phyloP scores from a whole-genome alignment of 2,329 filamentous ascomycete species.

The Macrophomina phaseolina region DNA sequence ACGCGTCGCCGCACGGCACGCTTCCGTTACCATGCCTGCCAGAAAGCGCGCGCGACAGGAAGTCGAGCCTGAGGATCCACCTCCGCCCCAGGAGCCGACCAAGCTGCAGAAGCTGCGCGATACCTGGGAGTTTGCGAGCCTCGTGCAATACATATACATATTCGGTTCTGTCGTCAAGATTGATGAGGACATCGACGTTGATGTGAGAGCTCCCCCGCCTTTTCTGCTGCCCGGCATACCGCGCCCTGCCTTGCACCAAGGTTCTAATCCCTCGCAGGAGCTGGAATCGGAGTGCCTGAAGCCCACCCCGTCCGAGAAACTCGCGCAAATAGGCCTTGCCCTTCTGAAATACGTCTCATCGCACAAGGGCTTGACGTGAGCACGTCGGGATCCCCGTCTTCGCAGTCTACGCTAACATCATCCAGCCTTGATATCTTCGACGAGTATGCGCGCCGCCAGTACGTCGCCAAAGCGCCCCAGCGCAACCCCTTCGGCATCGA shows the following conservation, averaged over 20 bases:
- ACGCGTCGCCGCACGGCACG: slow-evolving; percentile 44
- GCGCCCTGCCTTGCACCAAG: slow-evolving; percentile 28
- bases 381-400: slow-evolving; percentile 32
- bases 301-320: slow-evolving; percentile 70
- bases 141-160: slow-evolving; percentile 91
- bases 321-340: slow-evolving; percentile 82
- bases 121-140: slow-evolving; percentile 94
- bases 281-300: slow-evolving; percentile 88
- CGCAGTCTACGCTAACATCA: slow-evolving; percentile 33
- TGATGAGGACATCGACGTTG: slow-evolving; percentile 84
- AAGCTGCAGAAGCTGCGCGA: slow-evolving; percentile 74
- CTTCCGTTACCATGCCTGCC: slow-evolving; percentile 41
- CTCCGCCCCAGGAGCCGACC: slow-evolving; percentile 38
- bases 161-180: slow-evolving; percentile 92
- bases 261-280: slow-evolving; percentile 63
- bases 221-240: slow-evolving; percentile 29
- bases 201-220: slow-evolving; percentile 62
- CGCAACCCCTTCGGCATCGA: slow-evolving; percentile 85
- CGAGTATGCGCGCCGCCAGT: slow-evolving; percentile 90
- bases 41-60: slow-evolving; percentile 55
- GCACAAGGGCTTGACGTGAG: slow-evolving; percentile 88
- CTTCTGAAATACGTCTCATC: slow-evolving; percentile 93
- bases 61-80: slow-evolving; percentile 55
- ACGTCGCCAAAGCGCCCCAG: slow-evolving; percentile 76
- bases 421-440: slow-evolving; percentile 84